Evolutionary conservation across 495 filamentous ascomycete genomes (phyloP).

Genomic region (Zalerion maritima): DNA sequence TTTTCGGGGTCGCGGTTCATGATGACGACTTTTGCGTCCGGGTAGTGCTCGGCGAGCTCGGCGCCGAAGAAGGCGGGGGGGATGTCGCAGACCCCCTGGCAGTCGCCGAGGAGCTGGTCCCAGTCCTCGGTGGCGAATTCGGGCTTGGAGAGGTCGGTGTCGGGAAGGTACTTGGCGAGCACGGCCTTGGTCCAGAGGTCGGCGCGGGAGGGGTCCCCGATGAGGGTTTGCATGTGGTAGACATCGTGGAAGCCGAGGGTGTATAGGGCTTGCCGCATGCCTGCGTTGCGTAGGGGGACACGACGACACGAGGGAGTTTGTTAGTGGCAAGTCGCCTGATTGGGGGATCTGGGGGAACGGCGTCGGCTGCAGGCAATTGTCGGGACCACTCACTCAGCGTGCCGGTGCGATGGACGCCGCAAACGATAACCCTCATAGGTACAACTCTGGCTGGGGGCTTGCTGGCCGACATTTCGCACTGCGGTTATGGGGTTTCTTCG

Average conservation of each 20-base stretch:
- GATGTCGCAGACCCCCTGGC: slow-evolving; percentile 47
- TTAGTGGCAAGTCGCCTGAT: too few species aligned
- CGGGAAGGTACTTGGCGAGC: too few species aligned
- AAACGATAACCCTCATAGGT: slow-evolving; percentile 5
- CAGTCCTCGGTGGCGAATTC: slow-evolving; percentile 45
- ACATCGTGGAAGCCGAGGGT: slow-evolving; percentile 40
- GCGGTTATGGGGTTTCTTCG: too few species aligned
- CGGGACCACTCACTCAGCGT: background rate
- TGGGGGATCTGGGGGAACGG: too few species aligned
- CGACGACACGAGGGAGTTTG: too few species aligned
- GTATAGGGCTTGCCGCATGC: slow-evolving; percentile 41
- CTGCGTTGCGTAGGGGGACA: too few species aligned
- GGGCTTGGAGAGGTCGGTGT: too few species aligned
- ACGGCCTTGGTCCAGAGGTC: too few species aligned
- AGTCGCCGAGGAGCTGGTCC: slow-evolving; percentile 48
- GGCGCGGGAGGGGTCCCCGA: slow-evolving; percentile 44
- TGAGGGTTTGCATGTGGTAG: slow-evolving; percentile 50
- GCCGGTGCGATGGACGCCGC: slow-evolving; percentile 4
- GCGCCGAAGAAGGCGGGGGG: slow-evolving; percentile 45
- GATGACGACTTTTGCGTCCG: slow-evolving; percentile 49
- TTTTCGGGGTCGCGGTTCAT: slow-evolving; percentile 34
- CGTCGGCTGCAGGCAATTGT: too few species aligned
- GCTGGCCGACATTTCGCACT: too few species aligned
- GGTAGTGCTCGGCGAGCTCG: slow-evolving; percentile 48
- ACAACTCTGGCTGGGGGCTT: slow-evolving; percentile 1